phyloP scores from a whole-genome alignment of 345 rosid species.

The Ceriops decandra region DNA sequence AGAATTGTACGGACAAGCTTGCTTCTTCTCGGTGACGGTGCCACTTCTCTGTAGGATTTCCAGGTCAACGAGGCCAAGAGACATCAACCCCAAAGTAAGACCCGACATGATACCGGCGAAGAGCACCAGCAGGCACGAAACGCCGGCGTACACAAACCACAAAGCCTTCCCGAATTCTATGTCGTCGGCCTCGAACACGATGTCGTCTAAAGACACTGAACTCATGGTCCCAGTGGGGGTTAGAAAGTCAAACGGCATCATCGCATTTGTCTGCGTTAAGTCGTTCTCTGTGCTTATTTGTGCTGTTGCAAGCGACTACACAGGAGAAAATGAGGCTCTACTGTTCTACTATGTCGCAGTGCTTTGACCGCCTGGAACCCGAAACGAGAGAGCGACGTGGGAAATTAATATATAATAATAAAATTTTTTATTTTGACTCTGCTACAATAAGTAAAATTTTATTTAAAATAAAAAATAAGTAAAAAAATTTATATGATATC shows the following conservation, averaged over 20 bases:
- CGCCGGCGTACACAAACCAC: slow-evolving; percentile 64
- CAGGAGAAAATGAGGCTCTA: too few relatives aligned
- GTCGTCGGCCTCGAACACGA: slow-evolving; percentile 54
- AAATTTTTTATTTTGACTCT: too few relatives aligned
- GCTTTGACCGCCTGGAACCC: neutral
- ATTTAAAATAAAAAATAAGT: too few relatives aligned
- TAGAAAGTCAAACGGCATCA: slow-evolving; percentile 32
- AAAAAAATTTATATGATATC: too few relatives aligned
- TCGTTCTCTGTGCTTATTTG: too few relatives aligned
- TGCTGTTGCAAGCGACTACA: too few relatives aligned
- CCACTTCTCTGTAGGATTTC: slow-evolving; percentile 70
- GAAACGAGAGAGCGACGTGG: neutral
- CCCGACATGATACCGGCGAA: slow-evolving; percentile 82
- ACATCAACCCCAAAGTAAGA: slow-evolving; percentile 72
- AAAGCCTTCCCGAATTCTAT: slow-evolving; percentile 46
- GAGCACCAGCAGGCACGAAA: slow-evolving; percentile 65
- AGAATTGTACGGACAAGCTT: slow-evolving; percentile 36
- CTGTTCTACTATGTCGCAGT: too few relatives aligned
- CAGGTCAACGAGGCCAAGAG: slow-evolving; percentile 64
- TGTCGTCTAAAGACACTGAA: slow-evolving; percentile 18
- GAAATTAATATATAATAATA: neutral
- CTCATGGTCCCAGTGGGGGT: slow-evolving; percentile 29
- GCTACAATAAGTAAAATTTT: too few relatives aligned
- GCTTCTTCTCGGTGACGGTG: slow-evolving; percentile 52
- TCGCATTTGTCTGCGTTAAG: neutral